Evolutionary conservation across 495 filamentous ascomycete genomes (phyloP), one percentile per base, ranked within the genome.

Genomic region (Acidiella bohemica): DNA sequence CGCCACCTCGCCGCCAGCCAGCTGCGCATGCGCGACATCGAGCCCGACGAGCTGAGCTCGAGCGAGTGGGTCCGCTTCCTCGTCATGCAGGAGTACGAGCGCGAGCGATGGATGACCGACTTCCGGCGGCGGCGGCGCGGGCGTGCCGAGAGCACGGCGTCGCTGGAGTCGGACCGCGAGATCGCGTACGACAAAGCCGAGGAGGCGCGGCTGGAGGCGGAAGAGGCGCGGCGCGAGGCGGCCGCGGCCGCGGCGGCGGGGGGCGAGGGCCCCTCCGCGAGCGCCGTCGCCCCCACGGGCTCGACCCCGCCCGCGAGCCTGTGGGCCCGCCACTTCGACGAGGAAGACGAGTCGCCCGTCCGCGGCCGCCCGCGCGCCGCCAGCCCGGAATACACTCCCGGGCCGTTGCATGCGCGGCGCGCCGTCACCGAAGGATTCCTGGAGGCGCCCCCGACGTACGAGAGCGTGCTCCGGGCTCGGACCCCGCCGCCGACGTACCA

Each of bases 61-160:
- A 38, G 37, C 32, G 47, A 51, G 20, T 51, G 47, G 47, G 47
- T 51, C 9, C 39, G 42, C 9, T 51, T 51, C 34, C 47, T 51
- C 11, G 47, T 51, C 5, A 51, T 51, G 47, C 46, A 46, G 16
- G 43, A 42, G 33, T 25, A 21, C 19, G 47, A 51, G 33, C 42
- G 47, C 10, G 47, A 51, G 8, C 11, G 47, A 11, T 51, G 47
- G 47, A 51, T 51, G 35, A 35, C 42, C 8, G 42, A 51, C 4
- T 46, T 42, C 39, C 19, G 32, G 7, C 14, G 47, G 6, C 36
- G 43, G 32, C 11, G 47, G 20, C 4, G 47, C 24, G 39, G 42
- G 37, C 41, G 42, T 20, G 41, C 42, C 22, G 42, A 42, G 32
- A 42, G 37, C 23, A 35, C 30, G 14, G 13, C 12, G 5, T 26